Percentiles rank a stretch among this genome's conserved stretches.
Evolutionary conservation across 331 rosid species (phyloP).

Genomic region (Pyrus hybrid): DNA sequence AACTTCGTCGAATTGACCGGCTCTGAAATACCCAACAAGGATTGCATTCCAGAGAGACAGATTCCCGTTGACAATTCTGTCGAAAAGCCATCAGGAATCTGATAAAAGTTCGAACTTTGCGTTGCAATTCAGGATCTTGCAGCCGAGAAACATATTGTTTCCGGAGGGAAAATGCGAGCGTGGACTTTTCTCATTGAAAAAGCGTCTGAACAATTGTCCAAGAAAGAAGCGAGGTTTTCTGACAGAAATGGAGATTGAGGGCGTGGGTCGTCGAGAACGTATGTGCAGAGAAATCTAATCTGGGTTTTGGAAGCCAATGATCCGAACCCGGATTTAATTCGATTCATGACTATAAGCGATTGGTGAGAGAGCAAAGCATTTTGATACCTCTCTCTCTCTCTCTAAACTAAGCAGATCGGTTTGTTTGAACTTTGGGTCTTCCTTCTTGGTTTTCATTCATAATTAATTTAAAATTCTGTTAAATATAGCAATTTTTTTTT

Average conservation of each 20-base stretch:
- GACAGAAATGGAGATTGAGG: conserved; percentile 1
- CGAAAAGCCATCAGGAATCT: conserved; percentile 16
- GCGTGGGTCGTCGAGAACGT: not conserved
- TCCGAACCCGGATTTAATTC: not conserved
- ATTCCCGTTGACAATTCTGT: conserved; percentile 1
- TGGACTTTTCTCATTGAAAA: conserved; percentile 21
- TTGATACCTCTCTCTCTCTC: too few species aligned
- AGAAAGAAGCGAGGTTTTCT: not conserved
- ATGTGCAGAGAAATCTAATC: not conserved
- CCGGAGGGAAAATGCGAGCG: conserved; percentile 14
- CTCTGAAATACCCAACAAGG: too few species aligned
- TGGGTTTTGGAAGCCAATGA: not conserved
- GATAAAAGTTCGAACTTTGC: conserved; percentile 3
- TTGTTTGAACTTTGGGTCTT: too few species aligned
- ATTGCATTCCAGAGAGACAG: conserved; percentile 15
- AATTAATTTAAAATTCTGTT: too few species aligned
- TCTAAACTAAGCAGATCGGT: too few species aligned
- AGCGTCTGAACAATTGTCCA: too few species aligned
- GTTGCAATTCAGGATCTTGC: too few species aligned
- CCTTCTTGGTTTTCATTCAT: too few species aligned
- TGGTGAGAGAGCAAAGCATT: too few species aligned
- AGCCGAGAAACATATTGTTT: too few species aligned
- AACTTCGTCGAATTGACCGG: conserved; percentile 4
- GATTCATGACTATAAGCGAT: too few species aligned
- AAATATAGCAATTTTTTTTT: too few species aligned